Evolutionary conservation across 257 asterid genomes (phyloP).

Genomic region (Rubia yunnanensis): DNA sequence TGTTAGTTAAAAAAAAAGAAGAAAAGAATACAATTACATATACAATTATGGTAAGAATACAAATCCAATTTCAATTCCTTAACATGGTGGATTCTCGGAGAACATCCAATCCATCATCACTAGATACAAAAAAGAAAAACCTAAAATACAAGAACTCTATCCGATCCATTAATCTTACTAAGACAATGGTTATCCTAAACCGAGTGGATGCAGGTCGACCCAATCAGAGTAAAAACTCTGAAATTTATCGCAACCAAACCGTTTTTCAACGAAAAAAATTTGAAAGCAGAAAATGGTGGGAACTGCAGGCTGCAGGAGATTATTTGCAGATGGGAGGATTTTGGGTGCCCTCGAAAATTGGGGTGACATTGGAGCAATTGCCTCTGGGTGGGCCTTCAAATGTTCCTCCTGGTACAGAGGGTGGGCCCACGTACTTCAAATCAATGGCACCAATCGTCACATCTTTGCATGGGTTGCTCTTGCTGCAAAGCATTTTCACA

Average conservation of each 20-base stretch:
- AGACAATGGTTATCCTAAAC: not conserved
- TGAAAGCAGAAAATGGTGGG: not conserved
- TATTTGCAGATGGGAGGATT: constrained; percentile 16
- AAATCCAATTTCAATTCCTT: too few species aligned
- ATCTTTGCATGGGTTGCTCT: constrained; percentile 29
- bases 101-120: not conserved
- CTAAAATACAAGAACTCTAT: not conserved
- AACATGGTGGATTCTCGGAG: too few species aligned
- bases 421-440: constrained; percentile 25
- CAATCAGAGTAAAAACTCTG: not conserved
- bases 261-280: too few species aligned
- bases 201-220: too few species aligned
- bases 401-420: too few species aligned
- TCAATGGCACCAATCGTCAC: constrained; percentile 35
- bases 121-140: not conserved
- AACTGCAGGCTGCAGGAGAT: not conserved
- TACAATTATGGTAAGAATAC: too few species aligned
- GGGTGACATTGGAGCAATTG: constrained; percentile 34
- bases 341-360: constrained; percentile 27
- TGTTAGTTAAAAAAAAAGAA: too few species aligned
- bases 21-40: too few species aligned
- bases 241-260: not conserved
- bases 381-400: constrained; percentile 12
- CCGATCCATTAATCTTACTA: not conserved
- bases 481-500: constrained; percentile 33